Base-by-base conservation (phyloP, 345 rosid genomes). In the Eutrema heterophyllum region DNA sequence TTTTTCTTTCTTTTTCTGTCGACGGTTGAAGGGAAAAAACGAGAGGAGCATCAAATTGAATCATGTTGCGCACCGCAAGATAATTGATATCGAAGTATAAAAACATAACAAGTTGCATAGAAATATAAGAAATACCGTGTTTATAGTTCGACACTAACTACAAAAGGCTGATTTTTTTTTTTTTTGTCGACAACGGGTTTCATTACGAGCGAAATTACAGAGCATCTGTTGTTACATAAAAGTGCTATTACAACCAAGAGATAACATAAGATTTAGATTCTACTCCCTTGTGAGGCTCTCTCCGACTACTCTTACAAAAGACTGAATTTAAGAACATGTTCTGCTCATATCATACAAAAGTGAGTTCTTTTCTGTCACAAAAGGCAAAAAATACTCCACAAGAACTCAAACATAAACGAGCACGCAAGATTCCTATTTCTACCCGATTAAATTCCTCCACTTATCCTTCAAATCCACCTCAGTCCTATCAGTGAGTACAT, bases 381-480 rank as follows among this genome's bases (percentile, higher is more conserved):
- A 12, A 1, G 33, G 33, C 33, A 12, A 38, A 60, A 40, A 60
- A 40, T 35, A 13, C 46, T 21, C 3, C 49, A 51, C 26, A 67
- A 36, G 36, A 48, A 6, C 24, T 36, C 14, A 18, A 4, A 14
- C 39, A 52, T 9, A 26, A 36, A 16, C 7, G 7, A 27, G 29
- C 39, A 54, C 30, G 21, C 64, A 41, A 16, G 32, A 55, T 41
- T 11, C 41, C 7, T 57, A 32, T 18, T 26, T 33, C 38, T 44
- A 8, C 9, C 49, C 67, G 13, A 29, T 1, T 16, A 50, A 18
- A 26, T 72, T 72, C 54, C 69, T 72, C 69, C 76, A 72, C 14
- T 62, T 62, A 62, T 72, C 76, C 45, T 72, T 72, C 63, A 72
- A 62, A 62, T 72, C 69, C 2, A 72, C 62, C 61, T 65, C 73